Conservation (phyloP, 2,329 filamentous ascomycete species). For the Talaromyces albobiverticillius region DNA sequence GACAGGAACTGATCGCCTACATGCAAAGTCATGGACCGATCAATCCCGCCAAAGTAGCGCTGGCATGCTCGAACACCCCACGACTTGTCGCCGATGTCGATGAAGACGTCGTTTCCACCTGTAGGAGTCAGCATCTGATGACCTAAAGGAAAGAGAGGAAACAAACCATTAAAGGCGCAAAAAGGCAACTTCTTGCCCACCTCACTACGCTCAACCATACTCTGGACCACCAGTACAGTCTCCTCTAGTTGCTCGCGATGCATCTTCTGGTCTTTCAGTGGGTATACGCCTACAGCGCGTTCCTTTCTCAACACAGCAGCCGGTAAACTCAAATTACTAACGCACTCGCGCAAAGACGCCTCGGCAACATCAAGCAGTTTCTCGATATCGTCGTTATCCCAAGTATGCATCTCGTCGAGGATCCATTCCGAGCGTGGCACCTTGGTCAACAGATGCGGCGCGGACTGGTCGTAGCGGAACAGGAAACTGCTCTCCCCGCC, state of each 20-base stretch:
- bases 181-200: constrained; percentile 74
- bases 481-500: constrained; percentile 96
- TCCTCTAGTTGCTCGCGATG: constrained; percentile 89
- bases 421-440: constrained; percentile 60
- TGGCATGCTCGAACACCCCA: constrained; percentile 95
- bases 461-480: constrained; percentile 69
- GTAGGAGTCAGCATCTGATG: not conserved
- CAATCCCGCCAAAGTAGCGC: constrained; percentile 76
- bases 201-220: constrained; percentile 77
- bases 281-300: constrained; percentile 76
- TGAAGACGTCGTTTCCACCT: constrained; percentile 92
- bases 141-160: not conserved
- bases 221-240: constrained; percentile 90
- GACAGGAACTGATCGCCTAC: constrained; percentile 95
- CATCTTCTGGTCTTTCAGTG: constrained; percentile 63
- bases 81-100: constrained; percentile 97
- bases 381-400: constrained; percentile 65
- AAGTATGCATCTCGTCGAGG: constrained; percentile 53
- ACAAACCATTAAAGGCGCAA: constrained; percentile 85
- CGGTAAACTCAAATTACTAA: constrained; percentile 73
- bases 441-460: constrained; percentile 65
- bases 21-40: constrained; percentile 78
- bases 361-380: constrained; percentile 87
- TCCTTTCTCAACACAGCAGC: constrained; percentile 84
- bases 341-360: constrained; percentile 74